Base-by-base conservation (phyloP, 179 eudicot species). In the Beta lomatogona region DNA sequence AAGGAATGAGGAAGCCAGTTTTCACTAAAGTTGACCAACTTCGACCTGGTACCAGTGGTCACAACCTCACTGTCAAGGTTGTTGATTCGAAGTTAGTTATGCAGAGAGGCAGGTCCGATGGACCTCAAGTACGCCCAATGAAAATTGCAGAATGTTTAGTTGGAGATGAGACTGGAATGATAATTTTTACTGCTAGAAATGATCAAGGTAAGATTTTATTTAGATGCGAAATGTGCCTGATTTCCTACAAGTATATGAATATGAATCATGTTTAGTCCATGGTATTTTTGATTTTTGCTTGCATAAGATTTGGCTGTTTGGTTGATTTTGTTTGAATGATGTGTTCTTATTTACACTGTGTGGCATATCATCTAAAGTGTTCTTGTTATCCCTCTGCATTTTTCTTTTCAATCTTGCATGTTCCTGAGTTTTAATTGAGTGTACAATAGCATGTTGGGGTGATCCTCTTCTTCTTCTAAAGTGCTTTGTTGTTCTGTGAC, bases 21-120 rank as follows among this genome's bases (percentile, higher is more conserved):
- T 87, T 89, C 80, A 87, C 86, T 59, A 93, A 93, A 82, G 92
- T 95, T 69, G 86, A 89, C 57, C 89, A 95, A 79, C 92, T 95
- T 72, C 92, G 97, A 54, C 98, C 98, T 12, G 85, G 87, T 54
- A 91, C 89, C 19, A 80, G 83, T 60, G 98, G 95, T 79, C 91
- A 88, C 78, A 92, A 84, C 69, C 87, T 95, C 58, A 91, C 85
- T 9, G 94, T 95, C 14, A 95, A 94, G 82, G 93, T 95, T 71
- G 88, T 94, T 71, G 89, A 80, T 77, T 86, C 95, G 13, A 95
- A 95, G 88, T 76, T 82, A 65, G 87, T 95, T 57, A 83, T 85
- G 84, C 95, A 88, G 65, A 88, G 93, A 84, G 95, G 95, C 72
- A 86, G 90, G 12, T 45, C 85, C n/a, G 90, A 88, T 75, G 94